These are phyloP conservation scores for Serendipita sp. DNA, from an alignment of 768 basidiomycete genomes.

Conservation along the genomic window DNA sequence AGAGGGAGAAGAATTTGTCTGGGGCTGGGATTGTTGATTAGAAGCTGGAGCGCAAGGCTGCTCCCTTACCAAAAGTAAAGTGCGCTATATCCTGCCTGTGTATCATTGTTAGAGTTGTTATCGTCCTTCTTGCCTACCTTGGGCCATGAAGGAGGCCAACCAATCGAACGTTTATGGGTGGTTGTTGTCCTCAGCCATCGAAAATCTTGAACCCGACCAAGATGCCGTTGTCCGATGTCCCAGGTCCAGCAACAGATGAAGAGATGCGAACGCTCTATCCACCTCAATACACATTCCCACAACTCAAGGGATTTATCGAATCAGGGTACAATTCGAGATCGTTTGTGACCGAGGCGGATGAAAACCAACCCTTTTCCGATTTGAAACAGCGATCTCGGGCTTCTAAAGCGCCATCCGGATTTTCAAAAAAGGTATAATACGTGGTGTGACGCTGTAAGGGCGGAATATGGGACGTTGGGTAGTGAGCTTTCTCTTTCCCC, in stretches of 20 bases:
- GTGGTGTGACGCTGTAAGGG: conserved; percentile 41
- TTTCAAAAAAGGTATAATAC: conserved; percentile 52
- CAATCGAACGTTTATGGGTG: too few species aligned
- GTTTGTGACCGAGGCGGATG: not conserved
- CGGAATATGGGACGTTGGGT: conserved; percentile 54
- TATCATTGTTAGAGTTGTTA: too few species aligned
- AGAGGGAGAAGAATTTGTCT: conserved; percentile 32
- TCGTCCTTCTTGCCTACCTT: too few species aligned
- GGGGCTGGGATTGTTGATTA: conserved; percentile 57
- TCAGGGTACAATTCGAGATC: conserved; percentile 37
- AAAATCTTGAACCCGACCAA: not conserved
- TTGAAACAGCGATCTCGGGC: conserved; percentile 52
- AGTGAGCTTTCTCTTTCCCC: conserved; percentile 5
- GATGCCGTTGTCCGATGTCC: not conserved
- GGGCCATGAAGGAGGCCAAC: too few species aligned
- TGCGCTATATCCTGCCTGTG: too few species aligned
- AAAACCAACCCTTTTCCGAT: not conserved
- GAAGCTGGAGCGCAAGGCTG: too few species aligned
- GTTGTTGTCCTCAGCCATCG: too few species aligned
- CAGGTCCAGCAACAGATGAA: conserved; percentile 51
- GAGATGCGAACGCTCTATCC: conserved; percentile 58
- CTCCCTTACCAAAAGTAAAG: too few species aligned
- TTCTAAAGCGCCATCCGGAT: conserved; percentile 55
- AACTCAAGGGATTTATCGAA: conserved; percentile 63
- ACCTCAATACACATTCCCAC: conserved; percentile 56